These are phyloP conservation scores for Coemansia sp. DNA, from an alignment of 192 early-diverging fungal genomes.

Conservation along the genomic window DNA sequence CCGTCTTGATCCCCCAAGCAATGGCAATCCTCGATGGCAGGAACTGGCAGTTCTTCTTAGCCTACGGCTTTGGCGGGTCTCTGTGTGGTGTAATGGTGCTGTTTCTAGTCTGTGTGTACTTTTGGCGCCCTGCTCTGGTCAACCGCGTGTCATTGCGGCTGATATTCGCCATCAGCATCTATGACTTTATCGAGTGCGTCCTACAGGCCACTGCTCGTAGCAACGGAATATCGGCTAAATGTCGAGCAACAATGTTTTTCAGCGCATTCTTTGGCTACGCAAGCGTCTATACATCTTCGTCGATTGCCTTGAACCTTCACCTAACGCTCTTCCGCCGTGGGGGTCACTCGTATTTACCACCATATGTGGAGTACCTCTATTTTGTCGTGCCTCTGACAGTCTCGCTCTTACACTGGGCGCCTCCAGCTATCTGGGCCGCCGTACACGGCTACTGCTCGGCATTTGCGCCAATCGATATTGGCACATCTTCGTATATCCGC, in stretches of 20 bases:
- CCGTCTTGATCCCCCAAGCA: neutral
- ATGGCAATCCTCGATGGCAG: neutral
- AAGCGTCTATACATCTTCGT: conserved; percentile 39
- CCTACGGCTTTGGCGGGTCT: conserved; percentile 11
- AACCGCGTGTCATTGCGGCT: conserved; percentile 44
- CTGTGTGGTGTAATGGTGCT: conserved; percentile 23
- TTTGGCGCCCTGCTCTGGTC: conserved; percentile 39
- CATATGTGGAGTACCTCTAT: conserved; percentile 41
- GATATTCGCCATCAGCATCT: conserved; percentile 40
- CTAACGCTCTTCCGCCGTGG: conserved; percentile 31
- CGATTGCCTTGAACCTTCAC: conserved; percentile 46
- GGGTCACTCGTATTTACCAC: conserved; percentile 16
- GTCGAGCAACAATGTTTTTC: conserved; percentile 18
- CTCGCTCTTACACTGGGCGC: conserved; percentile 15
- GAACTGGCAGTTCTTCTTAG: conserved; percentile 15
- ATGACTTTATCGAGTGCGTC: conserved; percentile 33
- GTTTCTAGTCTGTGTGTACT: conserved; percentile 24
- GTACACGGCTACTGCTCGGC: conserved; percentile 20
- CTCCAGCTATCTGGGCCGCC: conserved; percentile 22
- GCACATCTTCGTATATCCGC: conserved; percentile 20
- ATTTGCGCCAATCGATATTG: conserved; percentile 17
- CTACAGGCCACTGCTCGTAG: neutral
- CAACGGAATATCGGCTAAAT: neutral
- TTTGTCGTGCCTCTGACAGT: conserved; percentile 25
- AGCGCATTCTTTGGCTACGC: conserved; percentile 18